Evolutionary conservation across 2,329 filamentous ascomycete genomes (phyloP).

Genomic region (Penicillium freii): DNA sequence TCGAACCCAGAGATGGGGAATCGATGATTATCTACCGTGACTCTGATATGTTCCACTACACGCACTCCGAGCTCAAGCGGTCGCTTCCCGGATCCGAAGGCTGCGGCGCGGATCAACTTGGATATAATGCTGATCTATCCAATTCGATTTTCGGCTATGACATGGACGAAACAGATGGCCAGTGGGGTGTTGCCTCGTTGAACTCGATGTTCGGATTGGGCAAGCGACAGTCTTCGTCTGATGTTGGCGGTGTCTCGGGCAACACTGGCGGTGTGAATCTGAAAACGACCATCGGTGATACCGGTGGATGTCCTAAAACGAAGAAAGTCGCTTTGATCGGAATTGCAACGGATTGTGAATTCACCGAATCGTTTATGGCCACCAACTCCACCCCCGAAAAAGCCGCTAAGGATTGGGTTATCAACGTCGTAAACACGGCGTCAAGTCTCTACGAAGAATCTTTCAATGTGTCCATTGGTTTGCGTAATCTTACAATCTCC

Average conservation of each 20-base stretch:
- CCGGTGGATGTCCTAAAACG: conserved; percentile 81
- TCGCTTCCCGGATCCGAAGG: conserved; percentile 46
- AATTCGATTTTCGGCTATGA: conserved; percentile 64
- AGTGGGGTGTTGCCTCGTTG: conserved; percentile 62
- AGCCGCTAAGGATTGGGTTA: conserved; percentile 70
- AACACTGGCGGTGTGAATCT: conserved; percentile 81
- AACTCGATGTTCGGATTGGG: conserved; percentile 64
- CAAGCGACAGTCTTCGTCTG: conserved; percentile 61
- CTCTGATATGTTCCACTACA: conserved; percentile 66
- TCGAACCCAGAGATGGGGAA: conserved; percentile 59
- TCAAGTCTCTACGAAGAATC: conserved; percentile 84
- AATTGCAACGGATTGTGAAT: conserved; percentile 89
- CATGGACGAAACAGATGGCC: conserved; percentile 51
- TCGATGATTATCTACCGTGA: conserved; percentile 91
- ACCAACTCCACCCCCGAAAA: conserved; percentile 47
- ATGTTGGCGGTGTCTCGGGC: conserved; percentile 66
- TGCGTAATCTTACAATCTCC: conserved; percentile 80
- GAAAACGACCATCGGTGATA: conserved; percentile 72
- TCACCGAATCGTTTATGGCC: conserved; percentile 67
- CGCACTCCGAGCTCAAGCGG: conserved; percentile 65
- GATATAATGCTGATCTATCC: conserved; percentile 72
- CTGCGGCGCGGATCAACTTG: conserved; percentile 73
- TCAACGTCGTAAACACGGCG: conserved; percentile 79
- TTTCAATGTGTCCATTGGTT: conserved; percentile 91
- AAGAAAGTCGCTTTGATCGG: conserved; percentile 88